Base-by-base conservation (phyloP, 1,139 yeast genomes). In the Hemisphaericaspora lyxosophila region DNA sequence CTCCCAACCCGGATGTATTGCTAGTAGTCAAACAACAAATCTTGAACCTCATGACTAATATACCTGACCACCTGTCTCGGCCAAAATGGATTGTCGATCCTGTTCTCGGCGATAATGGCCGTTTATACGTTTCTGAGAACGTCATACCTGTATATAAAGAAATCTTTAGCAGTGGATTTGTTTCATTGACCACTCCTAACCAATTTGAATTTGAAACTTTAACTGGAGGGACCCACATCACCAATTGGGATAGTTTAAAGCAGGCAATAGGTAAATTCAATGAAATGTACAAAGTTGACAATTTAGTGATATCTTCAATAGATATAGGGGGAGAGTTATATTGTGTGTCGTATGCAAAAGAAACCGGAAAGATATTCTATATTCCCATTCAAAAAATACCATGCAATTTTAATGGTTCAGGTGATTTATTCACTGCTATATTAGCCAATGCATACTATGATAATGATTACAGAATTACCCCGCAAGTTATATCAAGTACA, bases 1-100 rank as follows among this genome's bases (percentile, higher is more conserved):
- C 81, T 2, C 88, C 90, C 12, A 77, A 77, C 31, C 77, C 75
- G 2, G 72, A 63, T 24, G 73, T 78, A 1, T 66, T 83, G 41
- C 53, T 59, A 33, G 70, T 72, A 0, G 73, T 81, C 1, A 74
- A 73, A 31, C 57, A 64, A 16, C 70, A 79, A 29, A 52, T 62
- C 55, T 57, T 24, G 4, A 26, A 34, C 11, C 35, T 42, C 4
- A 43, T 52, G 30, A 36, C 43, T 26, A 33, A 34, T 8, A n/a
- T n/a, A n/a, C n/a, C n/a, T n/a, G n/a, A n/a, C n/a, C n/a, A n/a
- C n/a, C n/a, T n/a, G n/a, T 34, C 14, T n/a, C 24, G n/a, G 13
- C 62, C 67, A 1, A 43, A 49, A 2, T 62, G 69, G 65, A 53
- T 67, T 22, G 59, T 67, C 11, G 73, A 67, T 45, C 73, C 73